These are phyloP conservation scores for Fragilariopsis cylindrus DNA, from an alignment of 108 stramenopile genomes.

Conservation along the genomic window DNA sequence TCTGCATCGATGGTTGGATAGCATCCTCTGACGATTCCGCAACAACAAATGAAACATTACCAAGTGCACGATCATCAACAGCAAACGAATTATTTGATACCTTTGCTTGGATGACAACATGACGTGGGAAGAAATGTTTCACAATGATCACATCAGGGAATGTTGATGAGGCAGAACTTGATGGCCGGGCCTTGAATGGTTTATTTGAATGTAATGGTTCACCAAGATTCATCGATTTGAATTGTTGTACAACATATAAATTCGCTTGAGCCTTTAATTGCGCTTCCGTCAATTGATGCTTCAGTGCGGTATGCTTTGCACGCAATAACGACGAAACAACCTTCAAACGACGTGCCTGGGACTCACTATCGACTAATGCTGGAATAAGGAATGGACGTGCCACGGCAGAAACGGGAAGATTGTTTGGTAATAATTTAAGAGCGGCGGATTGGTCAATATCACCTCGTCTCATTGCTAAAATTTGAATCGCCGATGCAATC, in stretches of 20 bases:
- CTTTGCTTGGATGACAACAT: constrained; percentile 84
- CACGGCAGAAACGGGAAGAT: constrained; percentile 76
- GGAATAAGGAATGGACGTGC: constrained; percentile 84
- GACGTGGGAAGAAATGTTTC: constrained; percentile 84
- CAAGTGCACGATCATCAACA: constrained; percentile 52
- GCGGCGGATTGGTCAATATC: constrained; percentile 54
- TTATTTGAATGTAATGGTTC: constrained; percentile 78
- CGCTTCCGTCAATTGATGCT: constrained; percentile 76
- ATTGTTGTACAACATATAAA: constrained; percentile 68
- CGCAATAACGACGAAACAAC: constrained; percentile 78
- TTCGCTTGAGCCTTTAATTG: constrained; percentile 80
- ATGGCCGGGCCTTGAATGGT: constrained; percentile 71
- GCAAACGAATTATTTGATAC: constrained; percentile 57
- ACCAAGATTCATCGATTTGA: constrained; percentile 68
- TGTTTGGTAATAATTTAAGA: constrained; percentile 72
- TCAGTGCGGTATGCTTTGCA: constrained; percentile 66
- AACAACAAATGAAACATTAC: constrained; percentile 83
- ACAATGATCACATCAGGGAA: constrained; percentile 84
- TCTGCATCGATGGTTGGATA: constrained; percentile 59
- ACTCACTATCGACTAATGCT: constrained; percentile 81
- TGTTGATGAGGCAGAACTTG: constrained; percentile 58
- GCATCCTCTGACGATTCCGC: constrained; percentile 93
- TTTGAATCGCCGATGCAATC: constrained; percentile 73
- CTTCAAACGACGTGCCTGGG: constrained; percentile 77
- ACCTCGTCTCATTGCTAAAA: constrained; percentile 73